Percentiles rank a stretch among this genome's conserved stretches.
These are phyloP conservation scores for Ustilago hordei DNA, from an alignment of 1,284 basidiomycete genomes.

Conservation along the genomic window DNA sequence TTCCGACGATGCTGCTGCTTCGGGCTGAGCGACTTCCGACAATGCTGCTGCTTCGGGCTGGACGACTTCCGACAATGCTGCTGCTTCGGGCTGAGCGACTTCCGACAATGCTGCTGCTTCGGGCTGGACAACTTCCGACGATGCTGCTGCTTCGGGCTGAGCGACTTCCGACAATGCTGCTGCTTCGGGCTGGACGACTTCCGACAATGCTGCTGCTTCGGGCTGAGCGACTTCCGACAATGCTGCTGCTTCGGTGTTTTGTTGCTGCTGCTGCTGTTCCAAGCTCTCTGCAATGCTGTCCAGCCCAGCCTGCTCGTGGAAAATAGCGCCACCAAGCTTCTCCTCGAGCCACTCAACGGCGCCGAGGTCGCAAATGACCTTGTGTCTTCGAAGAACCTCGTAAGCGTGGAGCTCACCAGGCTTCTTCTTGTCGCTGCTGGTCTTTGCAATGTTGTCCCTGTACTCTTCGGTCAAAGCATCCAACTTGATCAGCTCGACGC, in stretches of 20 bases:
- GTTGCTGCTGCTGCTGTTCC: slow-evolving; percentile 23
- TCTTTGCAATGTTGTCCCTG: slow-evolving; percentile 47
- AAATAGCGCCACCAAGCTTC: slow-evolving; percentile 65
- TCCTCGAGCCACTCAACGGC: slow-evolving; percentile 69
- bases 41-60: slow-evolving; percentile 5
- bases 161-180: slow-evolving; percentile 2
- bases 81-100: slow-evolving; percentile 3
- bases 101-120: slow-evolving; percentile 3
- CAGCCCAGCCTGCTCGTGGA: slow-evolving; percentile 52
- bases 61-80: slow-evolving; percentile 1
- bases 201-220: slow-evolving; percentile 1
- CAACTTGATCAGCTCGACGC: slow-evolving; percentile 61
- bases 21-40: slow-evolving; percentile 5
- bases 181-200: slow-evolving; percentile 4
- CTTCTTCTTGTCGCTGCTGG: slow-evolving; percentile 61
- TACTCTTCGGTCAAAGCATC: slow-evolving; percentile 59
- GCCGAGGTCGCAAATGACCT: slow-evolving; percentile 67
- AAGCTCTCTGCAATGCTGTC: slow-evolving; percentile 11
- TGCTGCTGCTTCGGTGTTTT: background rate
- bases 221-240: slow-evolving; percentile 6
- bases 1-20: slow-evolving; percentile 5
- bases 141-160: slow-evolving; percentile 10
- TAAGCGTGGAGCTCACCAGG: slow-evolving; percentile 69
- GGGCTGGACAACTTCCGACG: slow-evolving; percentile 5
- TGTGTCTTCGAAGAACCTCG: slow-evolving; percentile 61